These are phyloP conservation scores for Lyophyllum shimeji DNA, from an alignment of 768 basidiomycete genomes.

Conservation along the genomic window DNA sequence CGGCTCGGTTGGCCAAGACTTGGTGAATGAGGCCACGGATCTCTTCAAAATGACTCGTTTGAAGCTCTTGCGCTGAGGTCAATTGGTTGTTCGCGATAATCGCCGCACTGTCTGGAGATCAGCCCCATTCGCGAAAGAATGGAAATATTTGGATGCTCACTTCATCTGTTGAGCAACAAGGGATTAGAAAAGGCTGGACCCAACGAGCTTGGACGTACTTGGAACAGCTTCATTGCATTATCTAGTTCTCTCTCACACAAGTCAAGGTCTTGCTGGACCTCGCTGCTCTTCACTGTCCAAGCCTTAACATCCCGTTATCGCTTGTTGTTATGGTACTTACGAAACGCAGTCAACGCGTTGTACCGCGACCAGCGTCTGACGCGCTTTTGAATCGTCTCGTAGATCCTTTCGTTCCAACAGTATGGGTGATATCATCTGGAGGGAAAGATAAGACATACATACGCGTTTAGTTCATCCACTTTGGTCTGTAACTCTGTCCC, in stretches of 20 bases:
- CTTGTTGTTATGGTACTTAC: constrained; percentile 27
- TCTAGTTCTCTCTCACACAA: constrained; percentile 42
- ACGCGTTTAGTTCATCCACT: constrained; percentile 46
- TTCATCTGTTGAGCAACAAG: constrained; percentile 19
- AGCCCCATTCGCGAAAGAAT: not conserved
- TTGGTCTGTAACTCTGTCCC: constrained; percentile 39
- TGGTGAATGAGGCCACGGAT: constrained; percentile 39
- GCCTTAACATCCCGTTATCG: not conserved
- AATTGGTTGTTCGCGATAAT: constrained; percentile 28
- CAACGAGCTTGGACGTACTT: constrained; percentile 29
- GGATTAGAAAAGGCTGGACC: not conserved
- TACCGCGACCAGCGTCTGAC: constrained; percentile 39
- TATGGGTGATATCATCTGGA: not conserved
- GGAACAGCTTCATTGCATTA: constrained; percentile 38
- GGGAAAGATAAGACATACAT: constrained; percentile 24
- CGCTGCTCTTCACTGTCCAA: constrained; percentile 40
- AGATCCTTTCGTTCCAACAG: constrained; percentile 31
- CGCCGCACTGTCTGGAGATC: constrained; percentile 22
- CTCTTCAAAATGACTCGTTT: constrained; percentile 30
- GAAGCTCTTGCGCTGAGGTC: constrained; percentile 25
- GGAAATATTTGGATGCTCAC: constrained; percentile 13
- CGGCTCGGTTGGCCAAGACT: constrained; percentile 31
- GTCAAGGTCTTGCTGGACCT: constrained; percentile 47
- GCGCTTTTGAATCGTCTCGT: constrained; percentile 38
- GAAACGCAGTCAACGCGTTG: constrained; percentile 34